These are phyloP conservation scores for Trapa incisa DNA, from an alignment of 345 rosid genomes.

Conservation along the genomic window DNA sequence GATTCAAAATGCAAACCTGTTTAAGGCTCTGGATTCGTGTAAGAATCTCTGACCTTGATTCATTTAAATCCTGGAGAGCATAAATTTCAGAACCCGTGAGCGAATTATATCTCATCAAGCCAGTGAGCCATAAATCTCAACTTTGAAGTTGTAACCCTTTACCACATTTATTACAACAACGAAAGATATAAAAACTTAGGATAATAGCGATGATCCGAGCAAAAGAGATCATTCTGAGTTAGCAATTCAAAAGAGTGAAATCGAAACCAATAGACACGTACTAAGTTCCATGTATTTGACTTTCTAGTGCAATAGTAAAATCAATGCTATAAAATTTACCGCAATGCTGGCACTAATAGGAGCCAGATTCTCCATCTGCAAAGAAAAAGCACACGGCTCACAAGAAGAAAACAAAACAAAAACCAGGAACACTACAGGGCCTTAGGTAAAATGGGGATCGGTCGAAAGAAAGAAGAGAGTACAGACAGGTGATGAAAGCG, in stretches of 20 bases:
- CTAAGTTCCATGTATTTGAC: neutral
- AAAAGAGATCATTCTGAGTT: neutral
- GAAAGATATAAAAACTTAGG: neutral
- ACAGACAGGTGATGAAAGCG: slow-evolving; percentile 8
- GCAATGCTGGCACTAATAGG: slow-evolving; percentile 55
- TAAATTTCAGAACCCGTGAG: neutral
- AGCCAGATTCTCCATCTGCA: slow-evolving; percentile 53
- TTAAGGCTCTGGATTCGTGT: slow-evolving; percentile 74
- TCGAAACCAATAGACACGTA: neutral
- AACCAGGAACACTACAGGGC: neutral
- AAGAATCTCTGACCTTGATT: slow-evolving; percentile 73
- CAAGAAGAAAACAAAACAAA: neutral
- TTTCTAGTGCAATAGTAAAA: neutral
- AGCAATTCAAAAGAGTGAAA: neutral
- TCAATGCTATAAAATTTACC: slow-evolving; percentile 17
- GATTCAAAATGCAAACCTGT: slow-evolving; percentile 32
- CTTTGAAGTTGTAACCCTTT: neutral
- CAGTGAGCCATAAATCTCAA: neutral
- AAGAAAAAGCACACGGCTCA: slow-evolving; percentile 2
- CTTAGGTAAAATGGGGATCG: neutral
- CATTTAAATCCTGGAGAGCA: slow-evolving; percentile 50
- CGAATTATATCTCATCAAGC: neutral
- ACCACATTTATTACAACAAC: no score
- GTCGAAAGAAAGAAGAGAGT: slow-evolving; percentile 11
- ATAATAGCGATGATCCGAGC: neutral